Evolutionary conservation across 2,329 filamentous ascomycete genomes (phyloP).

Genomic region (Lecanicillium sp.): DNA sequence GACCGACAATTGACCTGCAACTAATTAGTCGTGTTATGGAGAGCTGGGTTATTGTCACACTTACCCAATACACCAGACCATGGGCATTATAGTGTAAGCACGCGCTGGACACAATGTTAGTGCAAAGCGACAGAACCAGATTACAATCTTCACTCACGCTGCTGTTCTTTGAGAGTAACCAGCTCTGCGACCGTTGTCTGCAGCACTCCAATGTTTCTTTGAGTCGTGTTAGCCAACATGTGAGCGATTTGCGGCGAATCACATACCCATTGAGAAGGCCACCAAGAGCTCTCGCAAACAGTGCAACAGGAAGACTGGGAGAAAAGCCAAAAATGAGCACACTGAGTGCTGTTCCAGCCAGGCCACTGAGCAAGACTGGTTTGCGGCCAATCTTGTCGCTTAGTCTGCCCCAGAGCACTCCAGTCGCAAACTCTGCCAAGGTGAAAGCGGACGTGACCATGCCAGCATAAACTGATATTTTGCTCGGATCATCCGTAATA

Average conservation of each 20-base stretch:
- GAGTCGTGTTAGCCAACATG: conserved; percentile 11
- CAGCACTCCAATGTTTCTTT: conserved; percentile 84
- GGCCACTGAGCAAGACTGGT: conserved; percentile 80
- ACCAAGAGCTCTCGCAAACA: conserved; percentile 81
- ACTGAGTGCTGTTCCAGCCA: conserved; percentile 84
- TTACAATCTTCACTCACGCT: conserved; percentile 49
- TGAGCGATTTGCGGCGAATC: neutral
- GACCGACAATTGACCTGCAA: conserved; percentile 85
- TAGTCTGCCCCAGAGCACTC: conserved; percentile 85
- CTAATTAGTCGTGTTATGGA: too few species aligned
- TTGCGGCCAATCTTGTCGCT: conserved; percentile 91
- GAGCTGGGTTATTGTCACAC: too few species aligned
- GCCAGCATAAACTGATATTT: conserved; percentile 86
- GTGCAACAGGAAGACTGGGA: conserved; percentile 68
- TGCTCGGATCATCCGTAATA: conserved; percentile 67
- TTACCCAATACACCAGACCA: conserved; percentile 93
- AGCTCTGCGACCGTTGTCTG: conserved; percentile 94
- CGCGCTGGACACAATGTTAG: conserved; percentile 49
- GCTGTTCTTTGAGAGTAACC: conserved; percentile 86
- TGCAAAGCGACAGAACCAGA: neutral
- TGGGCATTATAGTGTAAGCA: conserved; percentile 95
- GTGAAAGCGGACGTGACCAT: conserved; percentile 96
- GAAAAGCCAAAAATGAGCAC: conserved; percentile 91
- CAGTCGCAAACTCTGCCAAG: conserved; percentile 88
- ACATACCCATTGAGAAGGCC: conserved; percentile 85